These are phyloP conservation scores for Styphnolobium japonicum DNA, from an alignment of 306 rosid genomes.

Conservation along the genomic window DNA sequence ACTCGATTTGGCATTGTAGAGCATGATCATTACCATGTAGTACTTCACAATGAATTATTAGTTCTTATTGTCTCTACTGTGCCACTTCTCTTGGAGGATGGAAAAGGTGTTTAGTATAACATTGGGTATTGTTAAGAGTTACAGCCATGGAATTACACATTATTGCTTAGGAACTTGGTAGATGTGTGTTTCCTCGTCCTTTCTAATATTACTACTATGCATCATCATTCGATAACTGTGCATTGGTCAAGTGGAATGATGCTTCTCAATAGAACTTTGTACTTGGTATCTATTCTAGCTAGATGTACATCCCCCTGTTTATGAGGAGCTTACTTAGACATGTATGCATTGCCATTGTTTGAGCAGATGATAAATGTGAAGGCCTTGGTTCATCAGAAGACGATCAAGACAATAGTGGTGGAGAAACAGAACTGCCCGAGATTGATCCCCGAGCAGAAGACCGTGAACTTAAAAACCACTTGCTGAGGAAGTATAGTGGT, in stretches of 20 bases:
- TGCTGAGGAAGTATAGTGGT: conserved; percentile 87
- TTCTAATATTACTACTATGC: too few species aligned
- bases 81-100: neutral
- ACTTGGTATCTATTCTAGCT: neutral
- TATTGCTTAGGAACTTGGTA: neutral
- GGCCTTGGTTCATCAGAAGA: conserved; percentile 85
- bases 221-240: neutral
- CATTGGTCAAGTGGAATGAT: neutral
- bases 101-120: neutral
- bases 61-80: neutral
- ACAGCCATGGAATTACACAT: neutral
- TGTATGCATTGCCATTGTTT: neutral
- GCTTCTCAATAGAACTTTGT: neutral
- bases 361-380: conserved; percentile 67
- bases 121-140: neutral
- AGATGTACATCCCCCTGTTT: neutral
- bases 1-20: neutral
- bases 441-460: conserved; percentile 92
- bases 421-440: conserved; percentile 77
- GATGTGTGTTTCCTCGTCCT: too few species aligned
- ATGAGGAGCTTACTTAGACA: neutral
- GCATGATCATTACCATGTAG: neutral
- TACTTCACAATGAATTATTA: neutral
- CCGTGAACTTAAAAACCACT: conserved; percentile 86
- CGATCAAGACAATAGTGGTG: conserved; percentile 82